Evolutionary conservation across 306 rosid genomes (phyloP).

Genomic region (Inga oerstediana): DNA sequence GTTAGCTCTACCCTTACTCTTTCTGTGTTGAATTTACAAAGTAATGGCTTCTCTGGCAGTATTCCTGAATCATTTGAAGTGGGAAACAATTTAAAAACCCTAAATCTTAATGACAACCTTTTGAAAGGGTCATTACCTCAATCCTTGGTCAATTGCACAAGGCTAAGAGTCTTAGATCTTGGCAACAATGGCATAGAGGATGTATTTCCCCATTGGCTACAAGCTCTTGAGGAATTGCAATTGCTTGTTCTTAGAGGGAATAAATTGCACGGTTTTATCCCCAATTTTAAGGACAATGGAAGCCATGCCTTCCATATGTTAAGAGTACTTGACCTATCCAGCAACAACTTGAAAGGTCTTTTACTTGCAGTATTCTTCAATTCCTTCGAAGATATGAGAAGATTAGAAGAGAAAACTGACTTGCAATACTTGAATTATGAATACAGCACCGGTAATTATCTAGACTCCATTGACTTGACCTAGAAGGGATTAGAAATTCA

Average conservation of each 20-base stretch:
- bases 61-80: not conserved
- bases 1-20: not conserved
- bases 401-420: not conserved
- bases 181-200: not conserved
- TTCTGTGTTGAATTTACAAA: not conserved
- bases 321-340: not conserved
- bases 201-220: not conserved
- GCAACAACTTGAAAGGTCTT: not conserved
- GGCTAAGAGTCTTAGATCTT: not conserved
- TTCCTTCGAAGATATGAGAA: not conserved
- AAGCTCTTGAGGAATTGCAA: not conserved
- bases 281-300: not conserved
- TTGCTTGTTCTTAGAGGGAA: not conserved
- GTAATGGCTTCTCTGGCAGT: not conserved
- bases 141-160: not conserved
- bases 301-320: not conserved
- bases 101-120: not conserved
- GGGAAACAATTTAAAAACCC: not conserved
- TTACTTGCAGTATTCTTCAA: not conserved
- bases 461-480: not conserved
- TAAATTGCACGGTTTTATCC: not conserved
- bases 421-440: not conserved
- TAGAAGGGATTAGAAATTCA: not conserved
- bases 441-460: not conserved
- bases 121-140: not conserved